Evolutionary conservation across 345 rosid species (phyloP).

Genomic region (Salix suchowensis): DNA sequence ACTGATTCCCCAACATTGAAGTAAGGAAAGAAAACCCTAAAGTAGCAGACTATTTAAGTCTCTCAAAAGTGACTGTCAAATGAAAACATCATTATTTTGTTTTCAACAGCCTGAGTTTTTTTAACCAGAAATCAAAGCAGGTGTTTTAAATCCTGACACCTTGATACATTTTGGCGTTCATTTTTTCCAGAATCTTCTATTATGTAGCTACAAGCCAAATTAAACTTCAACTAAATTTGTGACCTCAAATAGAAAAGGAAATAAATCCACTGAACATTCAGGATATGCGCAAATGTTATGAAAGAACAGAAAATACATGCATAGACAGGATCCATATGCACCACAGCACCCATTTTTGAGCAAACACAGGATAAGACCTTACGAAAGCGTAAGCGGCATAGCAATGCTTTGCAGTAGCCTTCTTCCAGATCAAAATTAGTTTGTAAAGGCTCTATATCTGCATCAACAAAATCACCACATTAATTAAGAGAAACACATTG

Average conservation of each 20-base stretch:
- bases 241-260: background rate
- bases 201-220: background rate
- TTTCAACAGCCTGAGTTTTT: background rate
- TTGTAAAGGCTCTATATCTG: constrained; percentile 89
- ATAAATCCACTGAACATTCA: background rate
- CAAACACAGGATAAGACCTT: constrained; percentile 81
- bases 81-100: background rate
- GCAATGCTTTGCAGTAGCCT: constrained; percentile 79
- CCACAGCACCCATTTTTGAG: constrained; percentile 14
- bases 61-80: constrained; percentile 1
- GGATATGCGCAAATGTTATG: background rate
- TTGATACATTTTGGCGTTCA: background rate
- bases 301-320: background rate
- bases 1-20: background rate
- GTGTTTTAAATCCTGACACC: background rate
- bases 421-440: constrained; percentile 65
- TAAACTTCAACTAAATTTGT: background rate
- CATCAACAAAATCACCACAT: constrained; percentile 19
- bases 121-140: background rate
- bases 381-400: constrained; percentile 97
- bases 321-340: background rate
- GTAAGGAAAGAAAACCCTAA: background rate
- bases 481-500: background rate
- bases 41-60: background rate
- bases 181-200: background rate